Evolutionary conservation across 2,329 filamentous ascomycete species (phyloP).

Genomic region (Cladosporium sp.): DNA sequence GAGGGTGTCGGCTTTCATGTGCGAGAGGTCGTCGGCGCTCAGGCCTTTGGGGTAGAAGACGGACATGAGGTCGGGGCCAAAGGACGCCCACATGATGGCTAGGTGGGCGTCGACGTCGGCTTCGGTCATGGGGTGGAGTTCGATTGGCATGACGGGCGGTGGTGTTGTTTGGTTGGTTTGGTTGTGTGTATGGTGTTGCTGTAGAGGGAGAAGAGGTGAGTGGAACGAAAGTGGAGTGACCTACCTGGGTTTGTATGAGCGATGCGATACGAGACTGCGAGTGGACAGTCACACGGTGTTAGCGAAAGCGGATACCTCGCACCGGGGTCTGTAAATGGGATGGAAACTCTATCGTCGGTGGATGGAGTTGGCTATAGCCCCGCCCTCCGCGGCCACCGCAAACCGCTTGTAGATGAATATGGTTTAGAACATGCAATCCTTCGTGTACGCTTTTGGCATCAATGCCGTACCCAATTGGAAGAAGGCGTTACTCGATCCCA

Average conservation of each 20-base stretch:
- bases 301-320: neutral
- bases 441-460: neutral
- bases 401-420: neutral
- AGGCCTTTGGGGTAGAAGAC: conserved; percentile 35
- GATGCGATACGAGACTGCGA: neutral
- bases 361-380: conserved; percentile 11
- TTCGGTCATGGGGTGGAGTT: conserved; percentile 30
- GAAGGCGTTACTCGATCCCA: neutral
- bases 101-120: conserved; percentile 29
- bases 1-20: conserved; percentile 17
- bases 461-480: neutral
- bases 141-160: conserved; percentile 30
- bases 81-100: conserved; percentile 30
- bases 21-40: conserved; percentile 21
- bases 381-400: conserved; percentile 7
- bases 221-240: neutral
- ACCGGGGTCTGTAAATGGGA: neutral
- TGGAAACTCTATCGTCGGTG: conserved; percentile 2
- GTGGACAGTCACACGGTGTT: neutral
- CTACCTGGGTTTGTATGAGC: neutral
- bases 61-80: conserved; percentile 31
- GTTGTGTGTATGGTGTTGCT: neutral
- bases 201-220: neutral
- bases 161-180: neutral
- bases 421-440: neutral